These are phyloP conservation scores for Fusarium mexicanum DNA, from an alignment of 2,329 filamentous ascomycete species.

Conservation along the genomic window DNA sequence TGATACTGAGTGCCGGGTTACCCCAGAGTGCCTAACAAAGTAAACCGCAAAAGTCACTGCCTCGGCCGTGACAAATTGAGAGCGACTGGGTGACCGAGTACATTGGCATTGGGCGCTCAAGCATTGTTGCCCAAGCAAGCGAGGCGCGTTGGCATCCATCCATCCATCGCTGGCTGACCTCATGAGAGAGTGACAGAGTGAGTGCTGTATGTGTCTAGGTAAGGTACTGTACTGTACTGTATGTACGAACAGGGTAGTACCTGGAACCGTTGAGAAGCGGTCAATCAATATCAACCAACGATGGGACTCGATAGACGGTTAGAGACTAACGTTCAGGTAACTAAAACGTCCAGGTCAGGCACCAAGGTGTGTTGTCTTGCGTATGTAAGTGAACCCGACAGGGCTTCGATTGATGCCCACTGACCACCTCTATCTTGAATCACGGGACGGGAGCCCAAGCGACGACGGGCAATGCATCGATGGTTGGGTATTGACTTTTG, in stretches of 20 bases:
- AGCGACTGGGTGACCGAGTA: constrained; percentile 43
- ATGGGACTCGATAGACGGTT: constrained; percentile 25
- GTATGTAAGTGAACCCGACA: constrained; percentile 42
- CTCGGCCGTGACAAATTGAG: constrained; percentile 27
- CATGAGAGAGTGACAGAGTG: constrained; percentile 38
- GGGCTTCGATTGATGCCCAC: constrained; percentile 44
- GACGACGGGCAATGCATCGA: background rate
- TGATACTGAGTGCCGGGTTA: constrained; percentile 35
- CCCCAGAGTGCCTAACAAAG: constrained; percentile 39
- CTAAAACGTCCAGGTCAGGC: constrained; percentile 37
- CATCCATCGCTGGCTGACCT: constrained; percentile 26
- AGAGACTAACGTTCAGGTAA: background rate
- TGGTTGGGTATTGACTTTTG: constrained; percentile 5
- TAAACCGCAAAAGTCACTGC: background rate
- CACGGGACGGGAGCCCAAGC: constrained; percentile 8
- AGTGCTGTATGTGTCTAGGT: background rate
- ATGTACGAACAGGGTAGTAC: constrained; percentile 45
- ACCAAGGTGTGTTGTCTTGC: constrained; percentile 40
- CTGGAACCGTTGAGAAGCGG: constrained; percentile 48
- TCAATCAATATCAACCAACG: constrained; percentile 40
- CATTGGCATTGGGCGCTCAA: constrained; percentile 43
- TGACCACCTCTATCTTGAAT: constrained; percentile 33
- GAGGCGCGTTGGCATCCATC: constrained; percentile 37
- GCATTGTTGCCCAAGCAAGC: constrained; percentile 47
- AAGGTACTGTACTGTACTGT: background rate